Evolutionary conservation across 768 basidiomycete species (phyloP), one percentile per base, ranked within the genome.

Genomic region (Mycena pura): DNA sequence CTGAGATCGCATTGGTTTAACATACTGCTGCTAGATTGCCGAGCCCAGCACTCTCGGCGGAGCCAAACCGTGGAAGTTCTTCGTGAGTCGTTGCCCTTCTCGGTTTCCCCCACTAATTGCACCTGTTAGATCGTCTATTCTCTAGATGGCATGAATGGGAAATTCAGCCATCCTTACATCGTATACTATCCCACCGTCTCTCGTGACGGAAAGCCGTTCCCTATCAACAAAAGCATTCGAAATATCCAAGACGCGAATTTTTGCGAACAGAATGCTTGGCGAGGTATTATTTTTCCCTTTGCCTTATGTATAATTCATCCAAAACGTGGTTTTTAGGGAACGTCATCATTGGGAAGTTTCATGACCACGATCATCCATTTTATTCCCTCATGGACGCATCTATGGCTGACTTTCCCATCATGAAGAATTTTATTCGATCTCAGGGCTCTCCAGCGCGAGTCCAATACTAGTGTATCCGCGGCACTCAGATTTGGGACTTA

Each of bases 391-490:
- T 86, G 21, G 81, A 92, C 69, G 86, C 85, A 22, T 86, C 89
- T n/a, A 92, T 92, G 84, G 87, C 91, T 34, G 92, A 93, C 69
- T 93, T 92, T 64, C 89, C 92, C 3, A 84, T 93, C 63, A 73
- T 93, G 61, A 88, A 90, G 71, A 93, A 93, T 72, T 92, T 87
- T 72, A 83, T 93, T 56, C 76, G 86, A 68, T 89, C 85, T 39
- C 88, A 90, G 69, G 82, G 81, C 28, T 82, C 83, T 13, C 85
- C 87, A n/a, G n/a, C n/a, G 29, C 64, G 69, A 47, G 54, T 22
- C 31, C 62, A 58, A 43, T 43, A n/a, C 19, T 65, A 17, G 55
- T 54, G 32, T 15, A 36, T 47, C 28, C n/a, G n/a, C n/a, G n/a
- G n/a, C n/a, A n/a, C n/a, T n/a, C n/a, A n/a, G n/a, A n/a, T n/a